phyloP scores from a whole-genome alignment of 371 early-diverging fungal species.

The Mortierella sp. region DNA sequence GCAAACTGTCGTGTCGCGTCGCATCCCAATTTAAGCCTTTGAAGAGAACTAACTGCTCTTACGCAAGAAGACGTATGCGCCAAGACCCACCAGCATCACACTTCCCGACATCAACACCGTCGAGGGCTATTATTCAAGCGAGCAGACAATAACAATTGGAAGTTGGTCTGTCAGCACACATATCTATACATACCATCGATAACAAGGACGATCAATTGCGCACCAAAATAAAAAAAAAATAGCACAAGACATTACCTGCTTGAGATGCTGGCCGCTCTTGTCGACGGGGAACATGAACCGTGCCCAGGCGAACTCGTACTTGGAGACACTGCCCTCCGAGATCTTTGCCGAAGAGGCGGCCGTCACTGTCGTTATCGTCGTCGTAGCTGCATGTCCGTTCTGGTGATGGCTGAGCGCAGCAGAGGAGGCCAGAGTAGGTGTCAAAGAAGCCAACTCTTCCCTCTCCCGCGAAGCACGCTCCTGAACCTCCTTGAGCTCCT shows the following conservation, averaged over 20 bases:
- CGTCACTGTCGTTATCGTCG: constrained; percentile 9
- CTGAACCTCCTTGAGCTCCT: constrained; percentile 26
- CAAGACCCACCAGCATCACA: constrained; percentile 47
- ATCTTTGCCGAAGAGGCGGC: not conserved
- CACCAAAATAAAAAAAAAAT: not conserved
- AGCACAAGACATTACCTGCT: constrained; percentile 25
- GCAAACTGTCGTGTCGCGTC: not conserved
- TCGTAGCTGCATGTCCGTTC: not conserved
- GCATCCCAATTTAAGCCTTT: not conserved
- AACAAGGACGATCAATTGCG: not conserved
- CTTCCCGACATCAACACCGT: constrained; percentile 44
- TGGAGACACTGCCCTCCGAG: constrained; percentile 7
- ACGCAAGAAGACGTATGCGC: constrained; percentile 46
- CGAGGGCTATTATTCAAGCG: constrained; percentile 15
- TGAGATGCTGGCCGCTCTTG: constrained; percentile 22
- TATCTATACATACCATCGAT: not conserved
- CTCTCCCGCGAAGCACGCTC: constrained; percentile 12
- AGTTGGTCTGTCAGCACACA: not conserved
- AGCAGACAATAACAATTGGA: not conserved
- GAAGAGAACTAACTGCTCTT: constrained; percentile 14
- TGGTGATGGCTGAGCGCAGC: not conserved
- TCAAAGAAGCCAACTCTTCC: constrained; percentile 29
- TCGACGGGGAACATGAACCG: constrained; percentile 31
- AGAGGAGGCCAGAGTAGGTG: constrained; percentile 22
- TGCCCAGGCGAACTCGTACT: constrained; percentile 40